Conservation (phyloP, 2,329 filamentous ascomycete genomes). For the Arthroderma sp. region DNA sequence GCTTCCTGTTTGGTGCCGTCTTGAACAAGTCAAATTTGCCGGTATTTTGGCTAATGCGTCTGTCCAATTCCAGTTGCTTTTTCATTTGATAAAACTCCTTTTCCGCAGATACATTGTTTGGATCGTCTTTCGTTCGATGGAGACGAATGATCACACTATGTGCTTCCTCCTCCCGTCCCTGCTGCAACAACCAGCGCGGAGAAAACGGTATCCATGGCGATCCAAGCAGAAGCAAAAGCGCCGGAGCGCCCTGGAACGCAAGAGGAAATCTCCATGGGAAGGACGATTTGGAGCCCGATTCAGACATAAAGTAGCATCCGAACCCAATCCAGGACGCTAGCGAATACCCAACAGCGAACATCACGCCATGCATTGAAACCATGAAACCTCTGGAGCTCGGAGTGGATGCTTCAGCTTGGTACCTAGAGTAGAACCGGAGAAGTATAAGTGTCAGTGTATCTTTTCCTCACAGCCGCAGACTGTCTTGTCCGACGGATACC, state of each 20-base stretch:
- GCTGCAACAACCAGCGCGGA: conserved; percentile 33
- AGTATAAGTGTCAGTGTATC: not conserved
- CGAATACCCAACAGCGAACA: conserved; percentile 30
- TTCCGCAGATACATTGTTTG: conserved; percentile 24
- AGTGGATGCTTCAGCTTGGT: conserved; percentile 29
- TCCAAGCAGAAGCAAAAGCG: conserved; percentile 28
- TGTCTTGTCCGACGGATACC: not conserved
- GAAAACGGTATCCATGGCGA: conserved; percentile 29
- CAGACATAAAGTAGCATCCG: conserved; percentile 26
- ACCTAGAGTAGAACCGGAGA: conserved; percentile 7
- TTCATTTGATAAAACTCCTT: conserved; percentile 34
- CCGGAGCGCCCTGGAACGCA: conserved; percentile 30
- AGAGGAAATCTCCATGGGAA: conserved; percentile 37
- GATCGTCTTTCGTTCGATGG: conserved; percentile 29
- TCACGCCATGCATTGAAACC: conserved; percentile 29
- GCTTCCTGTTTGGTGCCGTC: conserved; percentile 27
- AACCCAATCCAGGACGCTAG: conserved; percentile 30
- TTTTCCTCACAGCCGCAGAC: no score
- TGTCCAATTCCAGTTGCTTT: conserved; percentile 32
- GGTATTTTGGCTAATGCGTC: conserved; percentile 18
- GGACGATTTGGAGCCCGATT: conserved; percentile 17
- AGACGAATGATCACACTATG: conserved; percentile 29
- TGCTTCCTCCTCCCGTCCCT: conserved; percentile 30
- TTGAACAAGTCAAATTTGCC: conserved; percentile 31
- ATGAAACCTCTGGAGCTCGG: conserved; percentile 28